These are phyloP conservation scores for Boletus fagicola DNA, from an alignment of 768 basidiomycete genomes.

Conservation along the genomic window DNA sequence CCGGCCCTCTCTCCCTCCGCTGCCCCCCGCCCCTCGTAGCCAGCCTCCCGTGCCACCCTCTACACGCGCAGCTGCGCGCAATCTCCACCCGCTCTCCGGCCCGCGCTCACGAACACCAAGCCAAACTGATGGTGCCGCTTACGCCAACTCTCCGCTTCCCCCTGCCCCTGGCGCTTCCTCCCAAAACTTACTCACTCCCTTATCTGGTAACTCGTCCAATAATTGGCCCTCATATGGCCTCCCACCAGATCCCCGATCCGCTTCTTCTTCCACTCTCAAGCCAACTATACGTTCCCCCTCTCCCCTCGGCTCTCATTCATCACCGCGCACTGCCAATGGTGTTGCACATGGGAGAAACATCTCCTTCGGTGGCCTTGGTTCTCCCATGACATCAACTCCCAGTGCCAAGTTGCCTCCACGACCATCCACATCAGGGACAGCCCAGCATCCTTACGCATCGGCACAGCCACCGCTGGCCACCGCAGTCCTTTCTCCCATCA, in stretches of 20 bases:
- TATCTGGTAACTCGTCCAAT: slow-evolving; percentile 27
- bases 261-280: slow-evolving; percentile 41
- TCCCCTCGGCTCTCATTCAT: slow-evolving; percentile 25
- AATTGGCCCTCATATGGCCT: slow-evolving; percentile 51
- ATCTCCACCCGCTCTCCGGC: slow-evolving; percentile 37
- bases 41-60: slow-evolving; percentile 55
- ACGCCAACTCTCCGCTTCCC: slow-evolving; percentile 43
- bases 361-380: slow-evolving; percentile 47
- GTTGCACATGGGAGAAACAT: slow-evolving; percentile 51
- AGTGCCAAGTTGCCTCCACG: slow-evolving; percentile 43
- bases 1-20: slow-evolving; percentile 58
- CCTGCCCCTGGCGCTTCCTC: slow-evolving; percentile 32
- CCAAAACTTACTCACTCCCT: slow-evolving; percentile 45
- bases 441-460: slow-evolving; percentile 59
- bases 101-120: slow-evolving; percentile 51
- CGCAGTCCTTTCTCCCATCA: slow-evolving; percentile 67
- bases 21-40: slow-evolving; percentile 66
- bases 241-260: slow-evolving; percentile 61
- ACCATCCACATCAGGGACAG: slow-evolving; percentile 43
- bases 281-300: slow-evolving; percentile 39
- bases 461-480: slow-evolving; percentile 42
- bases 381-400: slow-evolving; percentile 36
- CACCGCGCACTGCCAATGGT: slow-evolving; percentile 41
- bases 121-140: slow-evolving; percentile 50
- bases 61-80: slow-evolving; percentile 32